Evolutionary conservation across 306 rosid genomes (phyloP).

Genomic region (Vicia faba): DNA sequence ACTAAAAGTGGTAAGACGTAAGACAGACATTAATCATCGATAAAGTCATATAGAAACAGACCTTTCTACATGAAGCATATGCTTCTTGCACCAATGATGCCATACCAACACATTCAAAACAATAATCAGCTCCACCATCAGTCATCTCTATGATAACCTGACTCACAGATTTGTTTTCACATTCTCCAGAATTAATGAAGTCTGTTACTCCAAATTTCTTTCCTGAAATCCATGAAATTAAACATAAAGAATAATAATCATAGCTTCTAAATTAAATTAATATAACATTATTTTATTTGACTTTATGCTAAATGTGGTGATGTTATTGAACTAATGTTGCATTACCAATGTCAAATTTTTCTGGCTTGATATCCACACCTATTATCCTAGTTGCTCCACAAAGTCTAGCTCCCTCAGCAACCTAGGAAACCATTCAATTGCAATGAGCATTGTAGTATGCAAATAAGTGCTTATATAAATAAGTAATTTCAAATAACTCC

Average conservation of each 20-base stretch:
- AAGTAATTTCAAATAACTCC: background rate
- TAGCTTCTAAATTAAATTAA: background rate
- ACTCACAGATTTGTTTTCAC: constrained; percentile 65
- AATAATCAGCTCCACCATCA: constrained; percentile 78
- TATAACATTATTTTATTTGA: background rate
- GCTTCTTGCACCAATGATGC: constrained; percentile 80
- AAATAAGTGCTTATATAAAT: background rate
- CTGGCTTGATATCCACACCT: constrained; percentile 76
- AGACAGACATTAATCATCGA: background rate
- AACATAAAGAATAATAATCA: constrained; percentile 8
- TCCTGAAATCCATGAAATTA: constrained; percentile 45
- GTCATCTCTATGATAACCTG: constrained; percentile 69
- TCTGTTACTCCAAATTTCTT: constrained; percentile 82
- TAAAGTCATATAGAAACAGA: constrained; percentile 15
- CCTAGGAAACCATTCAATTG: constrained; percentile 48
- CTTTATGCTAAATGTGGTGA: background rate
- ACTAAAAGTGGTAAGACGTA: background rate
- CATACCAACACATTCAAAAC: constrained; percentile 84
- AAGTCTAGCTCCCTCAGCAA: constrained; percentile 90
- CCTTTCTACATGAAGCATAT: constrained; percentile 78
- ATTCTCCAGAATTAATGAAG: constrained; percentile 49
- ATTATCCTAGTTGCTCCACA: constrained; percentile 81
- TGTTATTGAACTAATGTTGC: background rate
- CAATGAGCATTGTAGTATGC: constrained; percentile 11
- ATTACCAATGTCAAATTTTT: constrained; percentile 69